Evolutionary conservation across 164 flowering plant species (phyloP), one percentile per base, ranked within the genome.

Genomic region (Tetracentron sinense): DNA sequence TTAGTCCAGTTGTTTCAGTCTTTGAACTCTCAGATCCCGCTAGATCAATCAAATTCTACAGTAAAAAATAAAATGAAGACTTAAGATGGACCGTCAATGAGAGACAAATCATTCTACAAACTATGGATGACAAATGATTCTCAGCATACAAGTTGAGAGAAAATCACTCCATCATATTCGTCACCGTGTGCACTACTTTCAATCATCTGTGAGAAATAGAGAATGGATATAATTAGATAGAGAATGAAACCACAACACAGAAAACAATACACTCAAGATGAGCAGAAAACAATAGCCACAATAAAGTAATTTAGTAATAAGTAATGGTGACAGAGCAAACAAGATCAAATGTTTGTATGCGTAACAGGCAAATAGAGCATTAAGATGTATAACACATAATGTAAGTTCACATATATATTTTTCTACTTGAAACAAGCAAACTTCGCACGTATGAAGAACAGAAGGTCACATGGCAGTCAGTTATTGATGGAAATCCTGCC

Each of bases 21-120:
- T 95, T 95, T 48, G 99, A 95, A 79, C 99, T 95, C 77, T 95
- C 99, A 56, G 99, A 95, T 67, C 99, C 99, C 71, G 99, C 98
- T 61, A 95, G 75, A 83, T 95, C 99, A 69, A 95, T 95, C 81
- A 95, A 78, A 79, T 95, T 92, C 99, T 95, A 61, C 69, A 12
- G 14, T 16, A 76, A 29, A 60, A 47, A 54, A 56, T 29, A 26
- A 31, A 31, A 27, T 19, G 7, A 59, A 20, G n/a, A n/a, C n/a
- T 19, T 35, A 61, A 56, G 56, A 51, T 27, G 23, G 38, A 6
- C 42, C 14, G 21, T 31, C 73, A 53, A 23, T 7, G 46, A n/a
- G n/a, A n/a, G n/a, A n/a, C 15, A 30, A 51, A 31, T 7, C 14
- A 35, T 7, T 14, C n/a, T 8, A 29, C 21, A 46, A 27, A 23